phyloP scores from a whole-genome alignment of 2,329 filamentous ascomycete genomes.

The Corniculantispora saksenae region DNA sequence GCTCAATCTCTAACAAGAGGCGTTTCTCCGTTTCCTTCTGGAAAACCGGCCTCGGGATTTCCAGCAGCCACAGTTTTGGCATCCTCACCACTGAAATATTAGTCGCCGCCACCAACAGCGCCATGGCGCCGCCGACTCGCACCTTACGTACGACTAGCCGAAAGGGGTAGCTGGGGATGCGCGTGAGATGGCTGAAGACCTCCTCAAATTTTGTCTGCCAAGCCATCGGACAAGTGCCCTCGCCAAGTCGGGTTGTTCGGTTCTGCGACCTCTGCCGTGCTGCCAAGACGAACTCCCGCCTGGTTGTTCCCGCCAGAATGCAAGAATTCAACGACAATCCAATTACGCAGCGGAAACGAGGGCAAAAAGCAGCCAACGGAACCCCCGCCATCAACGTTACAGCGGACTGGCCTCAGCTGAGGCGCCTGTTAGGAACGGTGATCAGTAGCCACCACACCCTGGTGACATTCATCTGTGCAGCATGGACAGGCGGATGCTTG shows the following conservation, averaged over 20 bases:
- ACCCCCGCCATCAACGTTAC: background rate
- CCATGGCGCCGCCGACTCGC: background rate
- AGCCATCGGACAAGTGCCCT: background rate
- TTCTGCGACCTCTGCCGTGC: background rate
- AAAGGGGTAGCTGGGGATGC: background rate
- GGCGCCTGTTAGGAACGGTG: background rate
- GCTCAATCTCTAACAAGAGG: background rate
- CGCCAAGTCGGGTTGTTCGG: slow-evolving; percentile 10
- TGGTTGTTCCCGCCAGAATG: slow-evolving; percentile 1
- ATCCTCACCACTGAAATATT: background rate
- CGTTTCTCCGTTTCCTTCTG: background rate
- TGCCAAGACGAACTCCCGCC: slow-evolving; percentile 12
- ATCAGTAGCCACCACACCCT: background rate
- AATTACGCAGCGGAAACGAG: background rate
- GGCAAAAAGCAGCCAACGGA: background rate
- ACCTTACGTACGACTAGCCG: background rate
- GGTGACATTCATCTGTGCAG: background rate
- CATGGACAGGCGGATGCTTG: background rate
- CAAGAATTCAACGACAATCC: background rate
- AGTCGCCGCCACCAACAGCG: background rate
- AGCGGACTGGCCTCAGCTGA: background rate
- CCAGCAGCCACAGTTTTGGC: background rate
- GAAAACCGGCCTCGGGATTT: background rate
- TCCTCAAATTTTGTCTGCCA: slow-evolving; percentile 7
- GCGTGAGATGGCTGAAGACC: background rate